Percentiles rank a stretch among this genome's conserved stretches.
phyloP scores from a whole-genome alignment of 495 filamentous ascomycete genomes.

The Penicillium psychrofluorescens region DNA sequence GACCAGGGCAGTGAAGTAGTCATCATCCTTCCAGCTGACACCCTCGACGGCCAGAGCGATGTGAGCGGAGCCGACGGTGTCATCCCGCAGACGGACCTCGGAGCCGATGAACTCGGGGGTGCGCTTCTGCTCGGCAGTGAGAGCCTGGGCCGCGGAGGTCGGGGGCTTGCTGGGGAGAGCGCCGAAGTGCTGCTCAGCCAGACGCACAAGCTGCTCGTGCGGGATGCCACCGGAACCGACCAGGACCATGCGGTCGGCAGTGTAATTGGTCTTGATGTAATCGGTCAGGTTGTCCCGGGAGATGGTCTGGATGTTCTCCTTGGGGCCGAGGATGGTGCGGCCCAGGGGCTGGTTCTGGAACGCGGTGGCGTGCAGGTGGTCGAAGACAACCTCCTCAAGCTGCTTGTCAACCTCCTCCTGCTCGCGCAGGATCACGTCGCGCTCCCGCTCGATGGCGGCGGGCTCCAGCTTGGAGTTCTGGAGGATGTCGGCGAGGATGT shows the following conservation, averaged over 20 bases:
- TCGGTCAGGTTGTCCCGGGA: constrained; percentile 77
- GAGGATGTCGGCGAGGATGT: constrained; percentile 97
- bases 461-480: constrained; percentile 97
- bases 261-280: constrained; percentile 99
- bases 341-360: constrained; percentile 94
- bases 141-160: constrained; percentile 56
- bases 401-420: constrained; percentile 99
- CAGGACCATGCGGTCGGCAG: constrained; percentile 97
- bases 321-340: constrained; percentile 94
- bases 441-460: constrained; percentile 88
- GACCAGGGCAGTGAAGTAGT: constrained; percentile 97
- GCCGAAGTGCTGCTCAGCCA: constrained; percentile 95
- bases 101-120: constrained; percentile 94
- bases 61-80: constrained; percentile 91
- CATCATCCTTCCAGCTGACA: constrained; percentile 97
- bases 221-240: constrained; percentile 92
- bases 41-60: constrained; percentile 98
- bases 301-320: constrained; percentile 97
- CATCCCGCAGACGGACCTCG: constrained; percentile 88
- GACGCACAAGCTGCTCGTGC: constrained; percentile 85
- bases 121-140: constrained; percentile 65
- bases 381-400: constrained; percentile 98
- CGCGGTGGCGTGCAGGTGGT: constrained; percentile 97
- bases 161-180: constrained; percentile 63
- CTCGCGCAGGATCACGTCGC: constrained; percentile 96